Base-by-base conservation (phyloP, 257 asterid species). In the Nicotiana noctiflora region DNA sequence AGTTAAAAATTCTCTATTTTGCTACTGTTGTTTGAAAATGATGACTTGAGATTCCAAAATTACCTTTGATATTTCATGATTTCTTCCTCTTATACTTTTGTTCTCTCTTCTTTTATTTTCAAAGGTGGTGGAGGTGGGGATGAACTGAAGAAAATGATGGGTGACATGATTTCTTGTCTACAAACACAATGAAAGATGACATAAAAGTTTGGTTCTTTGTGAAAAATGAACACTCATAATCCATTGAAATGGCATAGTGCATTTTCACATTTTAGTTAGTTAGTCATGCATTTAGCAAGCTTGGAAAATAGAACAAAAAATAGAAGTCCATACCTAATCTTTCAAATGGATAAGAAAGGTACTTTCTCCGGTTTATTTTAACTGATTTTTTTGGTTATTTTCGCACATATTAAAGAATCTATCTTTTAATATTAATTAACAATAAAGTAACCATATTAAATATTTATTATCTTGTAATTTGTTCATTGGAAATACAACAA, bases 61-160 rank as follows among this genome's bases (percentile, higher is more conserved):
- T 31, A 3, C 82, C 65, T 59, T 76, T 72, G 21, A 3, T 65
- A 40, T 65, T 65, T 32, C 27, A 32, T 65, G 14, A 32, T 65
- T 12, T 59, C 6, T 19, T 57, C 23, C 80, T 19, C 51, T 49
- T 51, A 8, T 44, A 17, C 4, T 8, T 23, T 10, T 44, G 23
- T 11, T 25, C 2, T 51, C 0, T 65, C 6, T 31, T 29, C 21
- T 32, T 23, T 56, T 7, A 17, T 15, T 77, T 37, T 59, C 25
- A 4, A 3, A 8, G 56, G 57, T 84, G 86, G 84, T 86, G 90
- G 90, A 81, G 86, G 89, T 82, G 86, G 86, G 79, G 89, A 84
- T 84, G 46, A 82, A 77, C 81, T 37, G 59, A 84, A 83, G 89
- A n/a, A n/a, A n/a, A n/a, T n/a, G n/a, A n/a, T n/a, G n/a, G n/a